Evolutionary conservation across 257 asterid genomes (phyloP).

Genomic region (Capsicum baccatum): DNA sequence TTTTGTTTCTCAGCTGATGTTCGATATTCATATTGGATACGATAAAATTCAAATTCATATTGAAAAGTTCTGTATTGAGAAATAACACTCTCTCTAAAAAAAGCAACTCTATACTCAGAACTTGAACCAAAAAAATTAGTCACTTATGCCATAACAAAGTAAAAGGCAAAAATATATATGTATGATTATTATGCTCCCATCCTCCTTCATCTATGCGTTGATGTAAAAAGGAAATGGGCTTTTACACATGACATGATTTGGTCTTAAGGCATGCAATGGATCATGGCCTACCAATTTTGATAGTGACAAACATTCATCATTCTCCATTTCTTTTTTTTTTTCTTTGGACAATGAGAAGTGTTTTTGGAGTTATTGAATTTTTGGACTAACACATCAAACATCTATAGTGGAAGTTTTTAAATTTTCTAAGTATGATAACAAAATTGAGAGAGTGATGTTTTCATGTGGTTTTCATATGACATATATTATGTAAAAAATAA

Average conservation of each 20-base stretch:
- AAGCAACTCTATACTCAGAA: background rate
- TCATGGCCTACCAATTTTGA: constrained; percentile 26
- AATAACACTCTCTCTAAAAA: background rate
- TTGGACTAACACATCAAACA: constrained; percentile 6
- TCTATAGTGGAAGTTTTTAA: background rate
- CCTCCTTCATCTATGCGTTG: background rate
- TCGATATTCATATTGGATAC: background rate
- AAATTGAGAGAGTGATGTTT: background rate
- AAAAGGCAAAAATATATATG: background rate
- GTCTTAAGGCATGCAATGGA: constrained; percentile 29
- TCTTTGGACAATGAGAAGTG: background rate
- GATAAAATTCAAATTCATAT: background rate
- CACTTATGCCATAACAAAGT: constrained; percentile 13
- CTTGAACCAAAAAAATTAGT: background rate
- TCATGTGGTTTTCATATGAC: background rate
- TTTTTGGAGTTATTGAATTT: background rate
- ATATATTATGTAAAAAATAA: background rate
- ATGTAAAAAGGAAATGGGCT: constrained; percentile 27
- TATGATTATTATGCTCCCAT: constrained; percentile 21
- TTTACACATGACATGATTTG: constrained; percentile 13
- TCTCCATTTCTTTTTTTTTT: background rate
- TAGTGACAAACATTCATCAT: constrained; percentile 27
- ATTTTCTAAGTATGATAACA: background rate
- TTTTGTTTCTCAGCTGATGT: background rate
- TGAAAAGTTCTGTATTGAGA: background rate